phyloP scores from a whole-genome alignment of 2,329 filamentous ascomycete genomes.

The Talaromyces sp. region DNA sequence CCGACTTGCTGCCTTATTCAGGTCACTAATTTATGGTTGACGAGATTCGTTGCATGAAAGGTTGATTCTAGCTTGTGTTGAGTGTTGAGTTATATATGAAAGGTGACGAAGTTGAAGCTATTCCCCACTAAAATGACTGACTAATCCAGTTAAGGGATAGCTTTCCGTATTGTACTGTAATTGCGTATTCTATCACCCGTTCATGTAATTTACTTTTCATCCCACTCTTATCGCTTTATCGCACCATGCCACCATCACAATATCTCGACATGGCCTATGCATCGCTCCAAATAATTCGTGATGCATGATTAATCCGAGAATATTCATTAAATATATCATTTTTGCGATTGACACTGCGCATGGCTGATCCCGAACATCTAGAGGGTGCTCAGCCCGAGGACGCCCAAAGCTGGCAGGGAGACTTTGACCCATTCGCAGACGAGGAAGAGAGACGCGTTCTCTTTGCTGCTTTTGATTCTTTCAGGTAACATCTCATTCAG shows the following conservation, averaged over 20 bases:
- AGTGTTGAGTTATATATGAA: neutral
- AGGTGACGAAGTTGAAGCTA: conserved; percentile 1
- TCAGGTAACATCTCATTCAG: conserved; percentile 60
- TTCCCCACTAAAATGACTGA: neutral
- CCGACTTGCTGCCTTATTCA: neutral
- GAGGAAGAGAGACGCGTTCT: conserved; percentile 77
- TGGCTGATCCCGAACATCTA: neutral
- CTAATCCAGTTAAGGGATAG: neutral
- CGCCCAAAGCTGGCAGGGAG: conserved; percentile 52
- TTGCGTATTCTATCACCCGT: neutral
- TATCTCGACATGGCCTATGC: neutral
- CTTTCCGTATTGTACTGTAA: neutral
- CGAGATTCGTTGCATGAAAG: neutral
- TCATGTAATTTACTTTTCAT: conserved; percentile 3
- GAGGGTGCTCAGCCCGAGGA: conserved; percentile 4
- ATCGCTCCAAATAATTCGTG: neutral
- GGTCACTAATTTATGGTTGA: neutral
- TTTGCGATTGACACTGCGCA: conserved; percentile 15
- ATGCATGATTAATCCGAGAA: neutral
- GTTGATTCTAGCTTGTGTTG: neutral
- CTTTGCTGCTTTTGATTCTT: conserved; percentile 81
- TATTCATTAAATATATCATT: neutral
- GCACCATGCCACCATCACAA: neutral
- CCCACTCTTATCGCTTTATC: conserved; percentile 4
- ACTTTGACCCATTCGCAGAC: conserved; percentile 66